A percentile compares a stretch with the other conserved stretches of the same genome.
Conservation (phyloP, 1,139 yeast genomes). For the Williopsis jadinii region DNA sequence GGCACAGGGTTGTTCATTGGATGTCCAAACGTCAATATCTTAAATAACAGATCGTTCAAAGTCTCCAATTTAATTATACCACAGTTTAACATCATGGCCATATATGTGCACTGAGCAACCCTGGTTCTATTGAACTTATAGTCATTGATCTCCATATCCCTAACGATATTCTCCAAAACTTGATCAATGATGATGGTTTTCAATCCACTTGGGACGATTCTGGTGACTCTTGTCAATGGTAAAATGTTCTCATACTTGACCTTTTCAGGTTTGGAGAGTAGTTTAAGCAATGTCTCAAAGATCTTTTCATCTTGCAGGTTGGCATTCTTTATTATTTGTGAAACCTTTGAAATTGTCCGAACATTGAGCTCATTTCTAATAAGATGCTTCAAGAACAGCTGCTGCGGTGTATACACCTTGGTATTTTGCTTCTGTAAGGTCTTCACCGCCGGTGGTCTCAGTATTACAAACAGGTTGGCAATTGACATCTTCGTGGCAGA, state of each 20-base stretch:
- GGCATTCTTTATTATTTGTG: slow-evolving; percentile 36
- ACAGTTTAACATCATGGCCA: slow-evolving; percentile 50
- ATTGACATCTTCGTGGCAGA: slow-evolving; percentile 55
- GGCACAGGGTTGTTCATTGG: slow-evolving; percentile 56
- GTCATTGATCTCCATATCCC: slow-evolving; percentile 63
- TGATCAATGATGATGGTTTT: slow-evolving; percentile 52
- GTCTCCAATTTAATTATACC: slow-evolving; percentile 42
- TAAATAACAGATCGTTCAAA: slow-evolving; percentile 49
- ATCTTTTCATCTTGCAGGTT: slow-evolving; percentile 42
- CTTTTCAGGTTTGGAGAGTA: slow-evolving; percentile 57
- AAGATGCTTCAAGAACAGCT: slow-evolving; percentile 44
- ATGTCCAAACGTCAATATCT: slow-evolving; percentile 63
- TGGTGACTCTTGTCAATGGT: slow-evolving; percentile 43
- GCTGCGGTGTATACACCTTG: slow-evolving; percentile 32
- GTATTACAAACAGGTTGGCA: slow-evolving; percentile 48
- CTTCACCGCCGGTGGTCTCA: slow-evolving; percentile 52
- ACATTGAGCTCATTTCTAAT: slow-evolving; percentile 43
- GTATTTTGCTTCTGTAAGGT: slow-evolving; percentile 18
- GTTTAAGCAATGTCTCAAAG: slow-evolving; percentile 35
- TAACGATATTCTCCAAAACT: slow-evolving; percentile 52
- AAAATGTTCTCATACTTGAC: slow-evolving; percentile 51
- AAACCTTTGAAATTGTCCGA: slow-evolving; percentile 31
- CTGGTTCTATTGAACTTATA: slow-evolving; percentile 55
- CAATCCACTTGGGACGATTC: slow-evolving; percentile 30
- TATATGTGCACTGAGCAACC: slow-evolving; percentile 52